Percentiles rank a stretch among this genome's conserved stretches.
These are phyloP conservation scores for Phytopythium montanum DNA, from an alignment of 352 stramenopile species.

Conservation along the genomic window DNA sequence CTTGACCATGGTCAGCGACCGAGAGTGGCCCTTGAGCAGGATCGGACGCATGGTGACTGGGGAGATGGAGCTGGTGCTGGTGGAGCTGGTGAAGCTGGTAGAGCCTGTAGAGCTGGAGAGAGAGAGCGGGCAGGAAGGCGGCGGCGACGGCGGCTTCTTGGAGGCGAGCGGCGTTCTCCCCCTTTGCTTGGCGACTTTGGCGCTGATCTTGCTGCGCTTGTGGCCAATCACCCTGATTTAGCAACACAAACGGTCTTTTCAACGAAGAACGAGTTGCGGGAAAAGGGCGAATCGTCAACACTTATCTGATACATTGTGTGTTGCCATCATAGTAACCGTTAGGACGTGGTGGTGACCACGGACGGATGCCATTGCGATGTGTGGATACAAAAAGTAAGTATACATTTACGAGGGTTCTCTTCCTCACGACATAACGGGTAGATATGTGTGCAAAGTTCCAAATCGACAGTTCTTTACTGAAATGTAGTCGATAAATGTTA, in stretches of 20 bases:
- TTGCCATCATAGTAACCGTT: too few relatives aligned
- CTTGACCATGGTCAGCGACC: slow-evolving; percentile 98
- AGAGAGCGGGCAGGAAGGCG: neutral
- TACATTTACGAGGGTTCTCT: too few relatives aligned
- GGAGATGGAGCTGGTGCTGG: too few relatives aligned
- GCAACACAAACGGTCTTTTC: slow-evolving; percentile 2
- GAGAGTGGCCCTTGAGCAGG: slow-evolving; percentile 98
- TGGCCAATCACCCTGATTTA: slow-evolving; percentile 13
- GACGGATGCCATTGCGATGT: too few relatives aligned
- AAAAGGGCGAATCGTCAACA: neutral
- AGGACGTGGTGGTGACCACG: too few relatives aligned
- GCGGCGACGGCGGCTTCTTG: neutral
- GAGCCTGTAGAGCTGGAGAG: too few relatives aligned
- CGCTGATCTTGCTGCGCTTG: neutral
- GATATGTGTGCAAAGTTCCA: too few relatives aligned
- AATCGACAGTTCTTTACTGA: too few relatives aligned
- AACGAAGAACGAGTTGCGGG: neutral
- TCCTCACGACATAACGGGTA: too few relatives aligned
- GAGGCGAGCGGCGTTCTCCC: neutral
- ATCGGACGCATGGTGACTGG: slow-evolving; percentile 91
- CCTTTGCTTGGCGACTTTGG: neutral
- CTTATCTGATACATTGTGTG: neutral
- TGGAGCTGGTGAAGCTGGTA: slow-evolving; percentile 1
- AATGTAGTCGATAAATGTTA: too few relatives aligned
- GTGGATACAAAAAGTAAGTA: too few relatives aligned